phyloP scores from a whole-genome alignment of 2,329 filamentous ascomycete genomes.

The Exophiala sideris region DNA sequence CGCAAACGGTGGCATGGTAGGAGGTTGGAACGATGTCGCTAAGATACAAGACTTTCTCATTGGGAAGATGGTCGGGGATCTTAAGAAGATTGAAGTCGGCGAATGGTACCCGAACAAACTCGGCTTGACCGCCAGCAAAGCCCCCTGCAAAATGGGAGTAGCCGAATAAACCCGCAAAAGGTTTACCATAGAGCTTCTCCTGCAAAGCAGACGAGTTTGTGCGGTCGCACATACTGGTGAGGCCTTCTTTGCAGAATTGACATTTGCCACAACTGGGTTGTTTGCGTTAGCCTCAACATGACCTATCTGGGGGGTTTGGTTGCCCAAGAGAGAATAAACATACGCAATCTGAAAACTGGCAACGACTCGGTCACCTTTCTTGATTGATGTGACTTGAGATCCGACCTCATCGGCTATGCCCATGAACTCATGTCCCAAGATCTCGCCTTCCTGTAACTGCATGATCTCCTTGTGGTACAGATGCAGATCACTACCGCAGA shows the following conservation, averaged over 20 bases:
- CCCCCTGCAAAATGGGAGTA: conserved; percentile 74
- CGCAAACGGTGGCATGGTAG: conserved; percentile 79
- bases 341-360: conserved; percentile 77
- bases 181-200: conserved; percentile 72
- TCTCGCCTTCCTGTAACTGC: conserved; percentile 59
- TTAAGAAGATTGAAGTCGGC: conserved; percentile 76
- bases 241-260: conserved; percentile 72
- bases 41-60: conserved; percentile 77
- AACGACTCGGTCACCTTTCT: conserved; percentile 15
- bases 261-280: conserved; percentile 48
- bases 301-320: background rate
- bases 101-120: conserved; percentile 76
- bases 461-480: conserved; percentile 44
- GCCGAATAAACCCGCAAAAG: conserved; percentile 69
- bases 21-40: conserved; percentile 76
- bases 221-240: conserved; percentile 44
- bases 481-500: conserved; percentile 15
- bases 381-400: conserved; percentile 8
- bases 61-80: conserved; percentile 72
- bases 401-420: conserved; percentile 17
- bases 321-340: background rate
- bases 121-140: conserved; percentile 81
- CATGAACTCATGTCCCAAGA: conserved; percentile 19
- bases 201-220: conserved; percentile 69
- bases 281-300: background rate